These are phyloP conservation scores for Hypericum androsaemum DNA, from an alignment of 345 rosid genomes.

Conservation along the genomic window DNA sequence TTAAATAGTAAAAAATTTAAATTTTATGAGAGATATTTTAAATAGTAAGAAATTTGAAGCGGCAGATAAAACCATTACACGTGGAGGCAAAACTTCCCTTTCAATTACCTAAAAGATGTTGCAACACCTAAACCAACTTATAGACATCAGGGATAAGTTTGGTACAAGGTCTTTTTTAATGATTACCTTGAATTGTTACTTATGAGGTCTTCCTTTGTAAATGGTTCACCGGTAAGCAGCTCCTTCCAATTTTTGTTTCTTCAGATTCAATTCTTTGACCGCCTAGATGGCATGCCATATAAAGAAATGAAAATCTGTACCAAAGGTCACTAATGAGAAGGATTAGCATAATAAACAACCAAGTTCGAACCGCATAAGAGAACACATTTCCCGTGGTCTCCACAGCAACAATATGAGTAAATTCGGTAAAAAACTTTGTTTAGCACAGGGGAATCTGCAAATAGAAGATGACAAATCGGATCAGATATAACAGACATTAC, in stretches of 20 bases:
- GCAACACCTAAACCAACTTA: too few species aligned
- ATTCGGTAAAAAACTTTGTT: slow-evolving; percentile 92
- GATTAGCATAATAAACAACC: slow-evolving; percentile 5
- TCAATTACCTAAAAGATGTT: too few species aligned
- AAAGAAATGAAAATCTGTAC: background rate
- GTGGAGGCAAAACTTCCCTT: too few species aligned
- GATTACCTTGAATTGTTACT: slow-evolving; percentile 72
- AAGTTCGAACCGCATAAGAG: slow-evolving; percentile 58
- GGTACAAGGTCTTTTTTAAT: background rate
- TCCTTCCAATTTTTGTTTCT: slow-evolving; percentile 93
- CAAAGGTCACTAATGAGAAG: slow-evolving; percentile 10
- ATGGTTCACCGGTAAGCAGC: slow-evolving; percentile 77
- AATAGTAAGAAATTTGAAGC: too few species aligned
- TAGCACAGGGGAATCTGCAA: slow-evolving; percentile 77
- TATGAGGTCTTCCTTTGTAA: slow-evolving; percentile 69
- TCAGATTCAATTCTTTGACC: slow-evolving; percentile 77
- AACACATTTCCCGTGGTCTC: slow-evolving; percentile 86
- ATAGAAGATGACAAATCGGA: slow-evolving; percentile 6
- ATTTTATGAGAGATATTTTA: too few species aligned
- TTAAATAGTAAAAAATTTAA: too few species aligned
- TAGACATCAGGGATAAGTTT: slow-evolving; percentile 8
- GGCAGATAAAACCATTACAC: too few species aligned
- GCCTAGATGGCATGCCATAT: slow-evolving; percentile 36
- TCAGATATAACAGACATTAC: background rate
- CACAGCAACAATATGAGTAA: slow-evolving; percentile 81